These are phyloP conservation scores for Agarophyton chilense DNA, from an alignment of 23 red algal species.

Conservation along the genomic window DNA sequence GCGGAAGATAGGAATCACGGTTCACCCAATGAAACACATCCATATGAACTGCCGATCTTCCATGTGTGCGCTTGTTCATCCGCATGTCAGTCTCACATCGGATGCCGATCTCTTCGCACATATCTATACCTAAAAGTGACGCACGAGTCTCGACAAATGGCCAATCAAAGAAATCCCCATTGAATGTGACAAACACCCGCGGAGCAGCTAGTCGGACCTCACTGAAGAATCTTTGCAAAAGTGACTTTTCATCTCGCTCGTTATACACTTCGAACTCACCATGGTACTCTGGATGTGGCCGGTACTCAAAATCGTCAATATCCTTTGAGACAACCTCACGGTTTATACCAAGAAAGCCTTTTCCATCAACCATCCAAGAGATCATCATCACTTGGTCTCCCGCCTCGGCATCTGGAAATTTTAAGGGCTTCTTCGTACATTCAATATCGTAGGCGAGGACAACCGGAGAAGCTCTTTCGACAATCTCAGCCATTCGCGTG, in stretches of 20 bases:
- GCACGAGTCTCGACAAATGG: conserved; percentile 90
- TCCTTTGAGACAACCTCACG: conserved; percentile 85
- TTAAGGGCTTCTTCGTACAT: conserved; percentile 96
- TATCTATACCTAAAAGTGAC: conserved; percentile 71
- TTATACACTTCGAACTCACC: conserved; percentile 92
- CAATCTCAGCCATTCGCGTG: conserved; percentile 62
- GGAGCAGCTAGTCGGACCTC: conserved; percentile 76
- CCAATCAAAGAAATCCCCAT: conserved; percentile 99
- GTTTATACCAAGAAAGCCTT: conserved; percentile 96
- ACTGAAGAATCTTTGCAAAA: conserved; percentile 84
- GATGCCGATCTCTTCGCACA: conserved; percentile 86
- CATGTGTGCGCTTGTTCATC: conserved; percentile 47
- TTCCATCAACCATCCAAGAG: conserved; percentile 98
- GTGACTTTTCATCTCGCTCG: conserved; percentile 83
- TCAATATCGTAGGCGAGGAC: conserved; percentile 98
- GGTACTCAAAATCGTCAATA: conserved; percentile 92
- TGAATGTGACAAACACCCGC: conserved; percentile 96
- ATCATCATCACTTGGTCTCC: conserved; percentile 99
- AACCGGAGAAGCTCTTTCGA: conserved; percentile 83
- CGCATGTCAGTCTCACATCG: conserved; percentile 11
- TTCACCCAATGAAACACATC: conserved; percentile 99
- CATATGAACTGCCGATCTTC: conserved; percentile 88
- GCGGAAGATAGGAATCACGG: conserved; percentile 97
- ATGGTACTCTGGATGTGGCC: conserved; percentile 71
- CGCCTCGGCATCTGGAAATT: conserved; percentile 91